Evolutionary conservation across 139 green algal genomes (phyloP).

Genomic region (Chlamydomonas incerta): DNA sequence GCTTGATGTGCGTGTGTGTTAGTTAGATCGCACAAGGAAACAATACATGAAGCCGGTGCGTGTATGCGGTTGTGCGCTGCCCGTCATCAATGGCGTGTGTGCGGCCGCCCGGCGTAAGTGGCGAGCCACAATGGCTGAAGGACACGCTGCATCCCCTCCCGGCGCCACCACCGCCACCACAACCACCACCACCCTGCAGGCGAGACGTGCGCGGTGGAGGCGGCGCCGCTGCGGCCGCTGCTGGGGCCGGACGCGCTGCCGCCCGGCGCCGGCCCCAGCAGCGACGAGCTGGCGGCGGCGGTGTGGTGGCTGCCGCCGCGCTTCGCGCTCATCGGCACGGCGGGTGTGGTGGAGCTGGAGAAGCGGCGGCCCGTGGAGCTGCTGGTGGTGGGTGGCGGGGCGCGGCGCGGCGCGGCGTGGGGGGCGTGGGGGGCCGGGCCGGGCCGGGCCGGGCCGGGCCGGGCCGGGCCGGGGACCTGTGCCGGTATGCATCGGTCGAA

Average conservation of each 20-base stretch:
- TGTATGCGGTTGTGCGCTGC: too few species aligned
- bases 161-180: too few species aligned
- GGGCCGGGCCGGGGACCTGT: too few species aligned
- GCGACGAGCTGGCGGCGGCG: slow-evolving; percentile 78
- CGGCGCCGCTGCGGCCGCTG: slow-evolving; percentile 26
- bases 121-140: too few species aligned
- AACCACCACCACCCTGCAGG: slow-evolving; percentile 38
- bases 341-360: slow-evolving; percentile 84
- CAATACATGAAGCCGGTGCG: too few species aligned
- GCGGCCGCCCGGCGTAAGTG: too few species aligned
- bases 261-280: background rate
- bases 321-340: slow-evolving; percentile 86
- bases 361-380: slow-evolving; percentile 77
- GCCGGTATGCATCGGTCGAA: too few species aligned
- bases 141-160: too few species aligned
- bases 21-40: too few species aligned
- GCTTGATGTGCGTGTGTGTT: background rate
- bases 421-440: too few species aligned
- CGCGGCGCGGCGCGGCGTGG: background rate
- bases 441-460: too few species aligned
- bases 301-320: slow-evolving; percentile 72
- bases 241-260: slow-evolving; percentile 33
- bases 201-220: slow-evolving; percentile 58
- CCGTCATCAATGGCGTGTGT: too few species aligned
- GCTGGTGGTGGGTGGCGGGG: slow-evolving; percentile 63